Conservation (phyloP, 768 basidiomycete genomes). For the Termitomyces sp. region DNA sequence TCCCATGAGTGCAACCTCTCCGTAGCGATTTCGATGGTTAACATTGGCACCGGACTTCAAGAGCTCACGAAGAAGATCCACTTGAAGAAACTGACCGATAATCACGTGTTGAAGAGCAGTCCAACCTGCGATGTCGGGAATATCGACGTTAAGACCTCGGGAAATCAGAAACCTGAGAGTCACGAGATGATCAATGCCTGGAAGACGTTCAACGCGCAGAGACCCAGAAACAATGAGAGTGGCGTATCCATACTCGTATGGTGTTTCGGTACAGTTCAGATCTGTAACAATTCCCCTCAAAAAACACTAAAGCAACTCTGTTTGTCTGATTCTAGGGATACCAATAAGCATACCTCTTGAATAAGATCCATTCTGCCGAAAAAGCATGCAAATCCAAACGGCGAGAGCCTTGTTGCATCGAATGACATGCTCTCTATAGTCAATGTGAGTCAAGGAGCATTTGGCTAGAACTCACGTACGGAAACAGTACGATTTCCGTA, state of each 20-base stretch:
- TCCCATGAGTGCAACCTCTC: conserved; percentile 33
- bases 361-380: conserved; percentile 16
- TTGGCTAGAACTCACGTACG: conserved; percentile 10
- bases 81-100: conserved; percentile 17
- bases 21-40: conserved; percentile 43
- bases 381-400: conserved; percentile 22
- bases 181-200: background rate
- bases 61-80: conserved; percentile 30
- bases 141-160: conserved; percentile 31
- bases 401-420: conserved; percentile 18
- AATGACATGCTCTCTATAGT: conserved; percentile 20
- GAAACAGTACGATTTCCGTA: conserved; percentile 17
- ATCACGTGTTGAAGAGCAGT: conserved; percentile 46
- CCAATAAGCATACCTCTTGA: conserved; percentile 12
- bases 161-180: conserved; percentile 29
- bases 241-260: conserved; percentile 37
- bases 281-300: conserved; percentile 21
- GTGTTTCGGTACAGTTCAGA: conserved; percentile 33
- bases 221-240: conserved; percentile 34
- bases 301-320: background rate
- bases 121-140: conserved; percentile 39
- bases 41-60: conserved; percentile 41
- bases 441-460: background rate
- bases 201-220: conserved; percentile 17
- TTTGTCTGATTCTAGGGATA: background rate